These are phyloP conservation scores for Cyberlindnera bimundalis DNA, from an alignment of 805 yeast species.

Conservation along the genomic window DNA sequence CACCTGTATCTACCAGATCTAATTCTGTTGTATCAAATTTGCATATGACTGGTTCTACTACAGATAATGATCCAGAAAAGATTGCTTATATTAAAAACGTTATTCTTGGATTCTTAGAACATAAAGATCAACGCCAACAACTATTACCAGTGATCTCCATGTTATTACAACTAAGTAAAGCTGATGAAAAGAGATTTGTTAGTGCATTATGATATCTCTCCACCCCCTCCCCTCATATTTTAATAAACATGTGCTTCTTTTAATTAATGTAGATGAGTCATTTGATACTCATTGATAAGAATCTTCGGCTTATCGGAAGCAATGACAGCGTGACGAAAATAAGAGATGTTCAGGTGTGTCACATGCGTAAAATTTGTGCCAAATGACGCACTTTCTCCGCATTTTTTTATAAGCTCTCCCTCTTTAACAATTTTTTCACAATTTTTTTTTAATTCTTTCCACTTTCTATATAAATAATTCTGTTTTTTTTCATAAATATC, in stretches of 20 bases:
- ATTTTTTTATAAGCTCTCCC: too few species aligned
- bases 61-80: slow-evolving; percentile 35
- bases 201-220: slow-evolving; percentile 23
- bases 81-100: slow-evolving; percentile 86
- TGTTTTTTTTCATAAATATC: too few species aligned
- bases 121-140: slow-evolving; percentile 84
- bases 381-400: too few species aligned
- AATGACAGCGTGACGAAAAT: background rate
- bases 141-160: slow-evolving; percentile 83
- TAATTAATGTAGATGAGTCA: too few species aligned
- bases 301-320: too few species aligned
- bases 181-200: slow-evolving; percentile 72
- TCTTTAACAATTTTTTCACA: too few species aligned
- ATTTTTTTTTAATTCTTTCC: too few species aligned
- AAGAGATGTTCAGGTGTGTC: slow-evolving; percentile 5
- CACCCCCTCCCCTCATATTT: too few species aligned
- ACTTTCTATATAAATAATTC: too few species aligned
- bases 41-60: slow-evolving; percentile 10
- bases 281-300: background rate
- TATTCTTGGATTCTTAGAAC: slow-evolving; percentile 85
- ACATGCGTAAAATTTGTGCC: too few species aligned
- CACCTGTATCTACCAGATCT: slow-evolving; percentile 34
- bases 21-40: slow-evolving; percentile 32
- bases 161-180: slow-evolving; percentile 60
- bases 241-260: too few species aligned